These are phyloP conservation scores for Dicorynia guianensis DNA, from an alignment of 306 rosid genomes.

Conservation along the genomic window DNA sequence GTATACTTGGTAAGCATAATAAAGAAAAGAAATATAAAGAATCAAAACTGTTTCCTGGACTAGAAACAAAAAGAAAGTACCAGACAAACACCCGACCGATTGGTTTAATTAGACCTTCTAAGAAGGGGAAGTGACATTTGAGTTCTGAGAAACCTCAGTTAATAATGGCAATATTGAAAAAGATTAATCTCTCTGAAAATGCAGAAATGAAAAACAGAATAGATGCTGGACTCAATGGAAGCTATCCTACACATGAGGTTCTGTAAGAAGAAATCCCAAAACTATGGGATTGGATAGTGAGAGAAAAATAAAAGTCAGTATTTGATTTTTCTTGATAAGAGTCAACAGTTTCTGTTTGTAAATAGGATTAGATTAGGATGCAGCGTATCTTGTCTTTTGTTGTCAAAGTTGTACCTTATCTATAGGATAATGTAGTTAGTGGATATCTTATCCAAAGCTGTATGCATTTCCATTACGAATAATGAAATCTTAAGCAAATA, in stretches of 20 bases:
- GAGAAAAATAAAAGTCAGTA: too few species aligned
- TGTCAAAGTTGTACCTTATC: too few species aligned
- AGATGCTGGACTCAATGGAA: background rate
- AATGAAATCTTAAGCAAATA: too few species aligned
- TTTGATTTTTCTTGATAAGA: too few species aligned
- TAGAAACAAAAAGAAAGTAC: background rate
- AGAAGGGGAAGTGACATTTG: constrained; percentile 14
- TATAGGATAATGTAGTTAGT: too few species aligned
- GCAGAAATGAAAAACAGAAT: background rate
- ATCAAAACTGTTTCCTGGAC: background rate
- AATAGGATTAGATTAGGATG: too few species aligned
- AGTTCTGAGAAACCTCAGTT: background rate
- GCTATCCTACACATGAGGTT: background rate
- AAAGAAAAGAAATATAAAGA: background rate
- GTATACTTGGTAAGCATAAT: background rate
- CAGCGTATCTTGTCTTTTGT: too few species aligned
- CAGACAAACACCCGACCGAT: background rate
- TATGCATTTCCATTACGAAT: too few species aligned
- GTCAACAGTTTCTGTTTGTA: too few species aligned
- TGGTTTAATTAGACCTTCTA: background rate
- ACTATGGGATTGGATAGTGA: too few species aligned
- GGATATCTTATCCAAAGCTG: too few species aligned
- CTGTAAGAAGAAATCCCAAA: too few species aligned
- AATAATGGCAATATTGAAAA: background rate
- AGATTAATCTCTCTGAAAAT: background rate